Base-by-base conservation (phyloP, 1,284 basidiomycete genomes). In the Bondarzewia mesenterica region DNA sequence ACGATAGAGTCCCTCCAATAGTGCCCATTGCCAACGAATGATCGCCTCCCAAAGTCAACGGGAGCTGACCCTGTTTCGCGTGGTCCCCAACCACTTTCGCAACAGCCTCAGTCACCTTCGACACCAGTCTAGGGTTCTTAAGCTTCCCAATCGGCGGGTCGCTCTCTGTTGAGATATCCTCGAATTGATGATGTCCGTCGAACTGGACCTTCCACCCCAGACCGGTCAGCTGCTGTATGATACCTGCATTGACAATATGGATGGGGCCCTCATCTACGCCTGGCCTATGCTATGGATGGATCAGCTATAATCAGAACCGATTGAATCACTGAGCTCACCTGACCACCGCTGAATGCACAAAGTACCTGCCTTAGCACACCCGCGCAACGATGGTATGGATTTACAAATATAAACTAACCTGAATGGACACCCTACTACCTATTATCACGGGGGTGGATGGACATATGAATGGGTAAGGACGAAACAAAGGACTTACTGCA, bases 1-100 rank as follows among this genome's bases (percentile, higher is more conserved):
- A 88, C 87, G 73, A 78, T 25, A 89, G 62, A 5, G 88, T 90
- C 32, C 90, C 91, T 10, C 82, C 86, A 51, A 93, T 86, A 20
- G 93, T 96, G 12, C 91, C 93, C 84, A 96, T 87, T 1, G 91
- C 93, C 62, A 98, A 68, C 47, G 90, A 93, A 68, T 98, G 94
- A 64, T 98, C 94, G 10, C 96, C 96, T 15, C 95, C 96, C n/a
- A 99, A 73, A 1, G 93, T 98, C 14, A 99, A 71, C 3, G 93
- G 88, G 36, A 99, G 71, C 61, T 84, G 78, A 7, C 94, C 93
- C 47, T 80, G 78, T 66, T 76, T 77, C 29, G 81, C 83, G 64
- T 93, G 88, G 12, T 64, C 75, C 16, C 81, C 81, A 18, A 99
- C 89, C 26, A 71, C 81, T 35, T 78, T 69, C n/a, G 89, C 82